Base-by-base conservation (phyloP, 495 filamentous ascomycete genomes). In the Trichoderma reesei region DNA sequence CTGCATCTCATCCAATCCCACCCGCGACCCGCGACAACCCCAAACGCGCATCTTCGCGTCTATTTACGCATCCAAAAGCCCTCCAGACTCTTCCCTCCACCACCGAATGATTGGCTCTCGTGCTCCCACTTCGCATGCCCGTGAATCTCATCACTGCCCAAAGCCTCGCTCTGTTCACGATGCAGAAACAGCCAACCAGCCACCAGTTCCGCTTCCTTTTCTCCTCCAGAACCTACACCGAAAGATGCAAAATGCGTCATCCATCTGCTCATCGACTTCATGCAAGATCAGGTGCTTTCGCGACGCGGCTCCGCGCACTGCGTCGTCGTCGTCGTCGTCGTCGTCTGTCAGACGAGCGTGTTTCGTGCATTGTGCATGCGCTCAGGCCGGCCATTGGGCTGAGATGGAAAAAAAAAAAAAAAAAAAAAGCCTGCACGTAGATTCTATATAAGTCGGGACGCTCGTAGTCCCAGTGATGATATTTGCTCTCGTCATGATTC, bases 31-130 rank as follows among this genome's bases (percentile, higher is more conserved):
- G 51, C 51, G 51, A 56, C 51, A 34, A 8, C 34, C 51, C 51
- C 51, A 56, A 56, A 56, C 51, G 51, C 51, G 51, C 51, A 56
- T 31, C 51, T n/a, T n/a, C 51, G 51, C 51, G 51, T 56, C 51
- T 26, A 9, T 16, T 26, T n/a, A n/a, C n/a, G n/a, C n/a, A n/a
- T n/a, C n/a, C n/a, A n/a, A n/a, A n/a, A n/a, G 20, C 51, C 20
- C 51, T 18, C 51, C 51, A 56, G 34, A 56, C 26, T 56, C 31
- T 20, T 20, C 51, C 26, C 10, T 56, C 20, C 26, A 33, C 11
- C 20, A 31, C 8, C 20, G 11, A 31, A 56, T 56, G 51, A 56
- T 56, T 56, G 51, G 51, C 51, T 56, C 51, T 1, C 51, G 34
- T 6, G 20, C 9, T 13, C 16, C 44, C 44, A n/a, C 44, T n/a